Percentiles rank a stretch among this genome's conserved stretches.
Evolutionary conservation across 768 basidiomycete species (phyloP).

Genomic region (Rhodotorula babjevae): DNA sequence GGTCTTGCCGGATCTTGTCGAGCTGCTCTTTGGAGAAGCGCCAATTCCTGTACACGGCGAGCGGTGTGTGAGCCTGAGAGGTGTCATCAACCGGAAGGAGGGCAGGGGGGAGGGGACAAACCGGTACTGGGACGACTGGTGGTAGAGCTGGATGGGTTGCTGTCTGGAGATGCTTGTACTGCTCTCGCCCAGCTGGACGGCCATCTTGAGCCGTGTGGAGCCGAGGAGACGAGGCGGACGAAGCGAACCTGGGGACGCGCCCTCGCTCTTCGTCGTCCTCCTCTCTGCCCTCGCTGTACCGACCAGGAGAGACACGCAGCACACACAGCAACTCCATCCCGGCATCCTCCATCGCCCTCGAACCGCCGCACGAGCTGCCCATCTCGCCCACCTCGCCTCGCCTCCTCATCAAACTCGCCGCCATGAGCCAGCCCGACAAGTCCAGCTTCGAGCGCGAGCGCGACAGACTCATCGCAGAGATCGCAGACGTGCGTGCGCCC

Average conservation of each 20-base stretch:
- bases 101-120: background rate
- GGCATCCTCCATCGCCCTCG: too few species aligned
- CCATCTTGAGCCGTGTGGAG: background rate
- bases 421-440: conserved; percentile 13
- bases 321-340: too few species aligned
- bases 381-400: background rate
- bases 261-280: background rate
- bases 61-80: background rate
- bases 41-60: conserved; percentile 65
- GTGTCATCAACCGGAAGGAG: background rate
- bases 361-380: background rate
- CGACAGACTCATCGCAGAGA: conserved; percentile 31
- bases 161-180: background rate
- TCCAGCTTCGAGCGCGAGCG: conserved; percentile 30
- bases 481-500: conserved; percentile 23
- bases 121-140: conserved; percentile 34
- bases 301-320: background rate
- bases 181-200: background rate
- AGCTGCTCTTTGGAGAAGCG: conserved; percentile 71
- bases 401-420: background rate
- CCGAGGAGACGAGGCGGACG: background rate
- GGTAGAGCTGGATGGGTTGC: conserved; percentile 15
- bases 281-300: background rate
- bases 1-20: conserved; percentile 55
- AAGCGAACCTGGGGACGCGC: background rate